Evolutionary conservation across 768 basidiomycete genomes (phyloP), one percentile per base, ranked within the genome.

Genomic region (Austroboletus eburneus): DNA sequence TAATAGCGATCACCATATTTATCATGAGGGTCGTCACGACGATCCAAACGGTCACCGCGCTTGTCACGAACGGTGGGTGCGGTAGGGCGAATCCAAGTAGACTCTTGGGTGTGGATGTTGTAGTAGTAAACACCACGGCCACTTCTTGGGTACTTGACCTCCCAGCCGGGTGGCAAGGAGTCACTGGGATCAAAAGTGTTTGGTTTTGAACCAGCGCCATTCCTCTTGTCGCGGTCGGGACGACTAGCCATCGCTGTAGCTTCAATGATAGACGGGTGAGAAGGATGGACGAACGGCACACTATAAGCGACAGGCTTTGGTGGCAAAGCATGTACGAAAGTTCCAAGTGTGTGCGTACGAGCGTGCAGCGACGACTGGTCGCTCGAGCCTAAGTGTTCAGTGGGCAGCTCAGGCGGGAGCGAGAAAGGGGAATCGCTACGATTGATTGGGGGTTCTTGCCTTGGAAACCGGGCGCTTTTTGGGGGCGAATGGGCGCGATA

Each of bases 261-360:
- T 55, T 77, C 75, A 57, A 79, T 77, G 57, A 79, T 77, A 44
- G 75, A 77, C 43, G 78, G 73, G 52, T 79, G 74, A 61, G 80
- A 76, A 39, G 77, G 74, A 52, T 79, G 71, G 41, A 79, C 62
- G 59, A 75, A 77, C 46, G 77, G 73, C 42, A 77, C 73, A 51
- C 56, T 72, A 37, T 74, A 68, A 37, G 75, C 68, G 25, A 76
- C 69, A 38, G 83, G 83, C 63, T 85, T 86, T 3, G 83, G 78
- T 17, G 83, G 83, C 16, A 86, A 70, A 23, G 81, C 81, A 58
- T 86, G 83, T n/a, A 74, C 79, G 38, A 83, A 60, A 41, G 77
- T 71, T 38, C 69, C 66, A 44, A 68, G 55, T 21, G 66, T 48
- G 16, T 44, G 56, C 21, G 56, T 24, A 9, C 62, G 69, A 33